Base-by-base conservation (phyloP, 73 alveolate species). In the Paramecium sonneborni region DNA sequence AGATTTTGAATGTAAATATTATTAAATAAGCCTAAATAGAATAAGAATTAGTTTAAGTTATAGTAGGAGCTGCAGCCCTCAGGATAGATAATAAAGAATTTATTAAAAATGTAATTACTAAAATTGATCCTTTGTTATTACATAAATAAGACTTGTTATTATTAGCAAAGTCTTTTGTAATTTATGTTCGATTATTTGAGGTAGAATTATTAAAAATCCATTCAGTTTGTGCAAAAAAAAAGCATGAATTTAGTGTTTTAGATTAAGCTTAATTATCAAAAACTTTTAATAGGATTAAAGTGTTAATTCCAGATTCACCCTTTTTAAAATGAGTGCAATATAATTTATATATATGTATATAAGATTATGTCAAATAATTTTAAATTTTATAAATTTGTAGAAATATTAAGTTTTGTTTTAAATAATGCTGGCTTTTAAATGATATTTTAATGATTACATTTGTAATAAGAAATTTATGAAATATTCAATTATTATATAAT, bases 301-400 rank as follows among this genome's bases (percentile, higher is more conserved):
- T 79, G 1, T 79, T 79, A 79, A 79, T 79, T 20, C 90, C 90
- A 41, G 90, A 79, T 43, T 79, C 90, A 21, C 74, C 90, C 18
- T 79, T 43, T 41, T 79, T 79, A 15, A 12, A 79, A 79, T 79
- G 90, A 79, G 84, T 62, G 2, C 30, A n/a, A 18, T 18, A 52
- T 52, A 3, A 52, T 52, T n/a, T 52, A 14, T 48, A 48, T 26
- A 48, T 48, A 48, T 48, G 15, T 48, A 15, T 48, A 48, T n/a
- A 4, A 14, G 23, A 11, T n/a, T n/a, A n/a, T n/a, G n/a, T n/a
- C n/a, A n/a, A n/a, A n/a, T n/a, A n/a, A n/a, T n/a, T n/a, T n/a
- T n/a, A n/a, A n/a, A n/a, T n/a, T n/a, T n/a, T n/a, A n/a, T n/a
- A n/a, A n/a, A n/a, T n/a, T n/a, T n/a, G n/a, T n/a, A n/a, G n/a